Conservation (phyloP, 345 rosid species). For the Eucalyptus erythrocorys region DNA sequence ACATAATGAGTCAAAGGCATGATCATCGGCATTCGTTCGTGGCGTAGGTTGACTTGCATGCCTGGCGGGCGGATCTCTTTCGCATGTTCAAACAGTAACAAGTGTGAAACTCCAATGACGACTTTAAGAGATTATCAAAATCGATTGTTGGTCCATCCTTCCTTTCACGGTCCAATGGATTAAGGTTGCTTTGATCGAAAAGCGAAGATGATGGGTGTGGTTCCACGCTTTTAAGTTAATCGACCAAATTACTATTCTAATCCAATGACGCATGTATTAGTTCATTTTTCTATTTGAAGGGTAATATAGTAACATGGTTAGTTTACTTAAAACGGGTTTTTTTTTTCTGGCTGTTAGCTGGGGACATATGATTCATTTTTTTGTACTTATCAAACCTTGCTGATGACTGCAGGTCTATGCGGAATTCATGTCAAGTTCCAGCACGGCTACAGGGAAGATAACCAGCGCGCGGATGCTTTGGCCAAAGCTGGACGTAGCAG, state of each 20-base stretch:
- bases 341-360: not conserved
- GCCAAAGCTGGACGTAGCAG: too few species aligned
- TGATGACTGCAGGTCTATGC: too few species aligned
- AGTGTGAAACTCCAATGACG: not conserved
- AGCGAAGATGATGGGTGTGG: not conserved
- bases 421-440: not conserved
- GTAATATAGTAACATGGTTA: not conserved
- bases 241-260: not conserved
- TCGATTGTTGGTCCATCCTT: not conserved
- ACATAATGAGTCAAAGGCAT: not conserved
- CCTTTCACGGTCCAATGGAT: not conserved
- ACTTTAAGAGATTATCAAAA: not conserved
- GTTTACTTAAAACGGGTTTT: not conserved
- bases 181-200: not conserved
- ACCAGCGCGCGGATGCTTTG: too few species aligned
- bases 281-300: not conserved
- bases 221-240: not conserved
- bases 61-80: not conserved
- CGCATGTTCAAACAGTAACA: rapidly evolving
- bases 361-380: not conserved
- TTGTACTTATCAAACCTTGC: not conserved
- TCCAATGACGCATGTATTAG: not conserved
- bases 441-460: too few species aligned
- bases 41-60: not conserved
- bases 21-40: not conserved